Conservation (phyloP, 2,329 filamentous ascomycete genomes). For the Xylaria polymorpha region DNA sequence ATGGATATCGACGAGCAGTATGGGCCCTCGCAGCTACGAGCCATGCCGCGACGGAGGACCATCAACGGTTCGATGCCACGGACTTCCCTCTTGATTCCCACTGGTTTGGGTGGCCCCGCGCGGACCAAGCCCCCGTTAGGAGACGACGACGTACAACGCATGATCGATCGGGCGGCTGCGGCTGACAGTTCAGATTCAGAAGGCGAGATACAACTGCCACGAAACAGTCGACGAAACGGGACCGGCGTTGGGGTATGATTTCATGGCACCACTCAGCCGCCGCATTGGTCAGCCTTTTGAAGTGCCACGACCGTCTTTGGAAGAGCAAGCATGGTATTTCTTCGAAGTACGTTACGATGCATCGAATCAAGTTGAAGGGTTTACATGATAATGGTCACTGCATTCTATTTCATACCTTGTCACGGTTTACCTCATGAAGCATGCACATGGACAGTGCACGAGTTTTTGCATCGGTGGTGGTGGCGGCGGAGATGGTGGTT, state of each 20-base stretch:
- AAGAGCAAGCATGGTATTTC: conserved; percentile 4
- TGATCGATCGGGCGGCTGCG: conserved; percentile 65
- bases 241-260: conserved; percentile 44
- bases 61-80: conserved; percentile 53
- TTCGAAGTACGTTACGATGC: conserved; percentile 18
- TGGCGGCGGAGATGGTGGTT: conserved; percentile 18
- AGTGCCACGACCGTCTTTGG: not conserved
- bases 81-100: conserved; percentile 59
- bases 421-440: conserved; percentile 42
- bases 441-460: conserved; percentile 42
- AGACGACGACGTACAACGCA: conserved; percentile 68
- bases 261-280: conserved; percentile 8
- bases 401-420: conserved; percentile 36
- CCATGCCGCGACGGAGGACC: conserved; percentile 58
- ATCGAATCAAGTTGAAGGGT: not conserved
- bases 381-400: conserved; percentile 4
- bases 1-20: conserved; percentile 61
- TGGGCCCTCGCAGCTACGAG: conserved; percentile 52
- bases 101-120: conserved; percentile 57
- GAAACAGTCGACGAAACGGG: conserved; percentile 44
- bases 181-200: conserved; percentile 68
- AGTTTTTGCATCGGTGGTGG: conserved; percentile 34
- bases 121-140: conserved; percentile 58
- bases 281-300: not conserved
- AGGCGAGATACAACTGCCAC: conserved; percentile 65